These are phyloP conservation scores for Fonsecaea nubica DNA, from an alignment of 2,329 filamentous ascomycete genomes.

Conservation along the genomic window DNA sequence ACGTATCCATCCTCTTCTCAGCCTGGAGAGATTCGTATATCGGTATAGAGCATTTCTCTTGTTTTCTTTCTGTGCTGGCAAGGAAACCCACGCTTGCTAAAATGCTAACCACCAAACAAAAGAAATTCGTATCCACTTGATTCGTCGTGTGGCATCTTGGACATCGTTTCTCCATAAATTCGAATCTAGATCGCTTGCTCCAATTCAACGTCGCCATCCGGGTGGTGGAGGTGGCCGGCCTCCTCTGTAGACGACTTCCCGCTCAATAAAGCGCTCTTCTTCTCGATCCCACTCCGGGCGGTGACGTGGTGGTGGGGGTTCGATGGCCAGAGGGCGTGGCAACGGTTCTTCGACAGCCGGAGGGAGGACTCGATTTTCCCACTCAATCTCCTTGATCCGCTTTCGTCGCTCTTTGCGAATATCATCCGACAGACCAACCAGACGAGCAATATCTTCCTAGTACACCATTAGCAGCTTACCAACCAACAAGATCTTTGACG, in stretches of 20 bases:
- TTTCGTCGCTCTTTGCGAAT: conserved; percentile 72
- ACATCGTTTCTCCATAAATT: conserved; percentile 6
- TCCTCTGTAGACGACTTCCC: conserved; percentile 40
- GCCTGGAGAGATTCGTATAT: neutral
- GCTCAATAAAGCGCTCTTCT: conserved; percentile 41
- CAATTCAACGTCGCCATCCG: conserved; percentile 35
- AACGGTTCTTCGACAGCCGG: conserved; percentile 32
- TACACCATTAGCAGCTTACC: conserved; percentile 44
- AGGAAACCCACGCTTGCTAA: conserved; percentile 18
- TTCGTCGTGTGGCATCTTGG: neutral
- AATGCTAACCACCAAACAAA: conserved; percentile 12
- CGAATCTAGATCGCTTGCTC: conserved; percentile 5
- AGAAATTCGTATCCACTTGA: conserved; percentile 10
- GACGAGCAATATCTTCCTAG: conserved; percentile 83
- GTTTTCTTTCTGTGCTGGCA: conserved; percentile 3
- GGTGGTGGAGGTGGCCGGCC: conserved; percentile 39
- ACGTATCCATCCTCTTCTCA: neutral
- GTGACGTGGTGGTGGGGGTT: conserved; percentile 33
- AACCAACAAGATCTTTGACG: neutral
- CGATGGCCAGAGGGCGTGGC: conserved; percentile 35
- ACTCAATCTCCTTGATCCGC: conserved; percentile 65
- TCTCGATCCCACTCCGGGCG: conserved; percentile 39
- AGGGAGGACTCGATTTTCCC: conserved; percentile 47
- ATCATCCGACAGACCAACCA: conserved; percentile 81
- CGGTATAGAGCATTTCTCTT: neutral